Conservation (phyloP, 2,329 filamentous ascomycete species). For the Fusarium verrucosum region DNA sequence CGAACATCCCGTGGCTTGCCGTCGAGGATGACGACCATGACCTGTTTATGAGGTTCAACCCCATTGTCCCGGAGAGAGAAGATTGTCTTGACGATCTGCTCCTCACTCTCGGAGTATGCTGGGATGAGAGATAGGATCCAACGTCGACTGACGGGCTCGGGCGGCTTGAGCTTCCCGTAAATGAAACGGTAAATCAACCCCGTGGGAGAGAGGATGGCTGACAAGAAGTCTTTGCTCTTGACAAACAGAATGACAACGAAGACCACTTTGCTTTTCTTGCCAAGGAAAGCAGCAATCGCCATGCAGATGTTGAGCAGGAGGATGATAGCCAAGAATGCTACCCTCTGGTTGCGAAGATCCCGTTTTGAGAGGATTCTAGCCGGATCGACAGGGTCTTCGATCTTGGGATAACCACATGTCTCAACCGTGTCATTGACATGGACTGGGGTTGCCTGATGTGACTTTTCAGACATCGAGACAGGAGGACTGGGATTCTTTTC, state of each 20-base stretch:
- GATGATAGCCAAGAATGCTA: conserved; percentile 25
- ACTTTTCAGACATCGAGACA: background rate
- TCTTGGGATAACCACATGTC: conserved; percentile 25
- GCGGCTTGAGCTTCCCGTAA: conserved; percentile 13
- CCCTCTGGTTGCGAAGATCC: conserved; percentile 32
- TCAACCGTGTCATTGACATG: conserved; percentile 17
- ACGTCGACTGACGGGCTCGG: background rate
- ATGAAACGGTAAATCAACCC: conserved; percentile 15
- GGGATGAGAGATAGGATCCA: conserved; percentile 40
- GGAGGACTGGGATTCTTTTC: background rate
- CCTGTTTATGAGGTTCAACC: conserved; percentile 36
- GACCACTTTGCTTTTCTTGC: conserved; percentile 31
- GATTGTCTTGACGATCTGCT: conserved; percentile 40
- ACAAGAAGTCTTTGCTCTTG: conserved; percentile 40
- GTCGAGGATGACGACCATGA: conserved; percentile 36
- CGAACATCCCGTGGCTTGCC: conserved; percentile 33
- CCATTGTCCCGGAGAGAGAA: conserved; percentile 36
- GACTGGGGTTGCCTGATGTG: background rate
- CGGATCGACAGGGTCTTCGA: conserved; percentile 33
- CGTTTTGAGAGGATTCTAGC: conserved; percentile 11
- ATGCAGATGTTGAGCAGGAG: conserved; percentile 32
- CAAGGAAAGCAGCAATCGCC: conserved; percentile 26
- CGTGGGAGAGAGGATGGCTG: conserved; percentile 23
- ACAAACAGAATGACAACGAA: conserved; percentile 28
- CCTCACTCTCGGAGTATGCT: conserved; percentile 39